Evolutionary conservation across 306 rosid species (phyloP).

Genomic region (Prunus mume): DNA sequence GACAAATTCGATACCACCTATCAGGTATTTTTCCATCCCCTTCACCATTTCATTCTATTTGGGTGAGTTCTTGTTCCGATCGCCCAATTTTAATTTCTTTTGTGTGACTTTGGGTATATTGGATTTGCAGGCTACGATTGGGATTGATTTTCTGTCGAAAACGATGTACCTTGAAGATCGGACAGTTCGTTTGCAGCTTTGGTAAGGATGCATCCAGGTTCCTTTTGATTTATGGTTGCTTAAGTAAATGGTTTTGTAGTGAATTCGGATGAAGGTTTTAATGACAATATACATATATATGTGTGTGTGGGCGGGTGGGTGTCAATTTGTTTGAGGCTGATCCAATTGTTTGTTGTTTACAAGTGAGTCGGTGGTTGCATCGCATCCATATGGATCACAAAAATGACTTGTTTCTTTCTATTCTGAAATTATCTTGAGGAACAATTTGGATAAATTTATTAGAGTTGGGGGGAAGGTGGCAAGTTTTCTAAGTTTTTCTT

Average conservation of each 20-base stretch:
- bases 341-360: not conserved
- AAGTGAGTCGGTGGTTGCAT: not conserved
- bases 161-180: constrained; percentile 99
- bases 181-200: constrained; percentile 97
- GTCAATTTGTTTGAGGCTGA: not conserved
- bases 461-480: not conserved
- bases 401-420: not conserved
- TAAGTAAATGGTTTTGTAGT: not conserved
- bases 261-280: not conserved
- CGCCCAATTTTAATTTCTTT: not conserved
- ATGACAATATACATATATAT: not conserved
- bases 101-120: not conserved
- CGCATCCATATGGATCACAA: not conserved
- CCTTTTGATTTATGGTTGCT: constrained; percentile 8
- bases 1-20: constrained; percentile 93
- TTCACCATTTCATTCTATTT: not conserved
- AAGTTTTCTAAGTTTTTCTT: not conserved
- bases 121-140: constrained; percentile 85
- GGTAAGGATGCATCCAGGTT: constrained; percentile 47
- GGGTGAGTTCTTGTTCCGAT: too few species aligned
- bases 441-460: not conserved
- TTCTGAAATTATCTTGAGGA: too few species aligned
- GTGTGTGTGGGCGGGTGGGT: too few species aligned
- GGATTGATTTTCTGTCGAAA: constrained; percentile 93
- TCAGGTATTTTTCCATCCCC: constrained; percentile 42